These are phyloP conservation scores for Amanita pseudoporphyria DNA, from an alignment of 768 basidiomycete genomes.

Conservation along the genomic window DNA sequence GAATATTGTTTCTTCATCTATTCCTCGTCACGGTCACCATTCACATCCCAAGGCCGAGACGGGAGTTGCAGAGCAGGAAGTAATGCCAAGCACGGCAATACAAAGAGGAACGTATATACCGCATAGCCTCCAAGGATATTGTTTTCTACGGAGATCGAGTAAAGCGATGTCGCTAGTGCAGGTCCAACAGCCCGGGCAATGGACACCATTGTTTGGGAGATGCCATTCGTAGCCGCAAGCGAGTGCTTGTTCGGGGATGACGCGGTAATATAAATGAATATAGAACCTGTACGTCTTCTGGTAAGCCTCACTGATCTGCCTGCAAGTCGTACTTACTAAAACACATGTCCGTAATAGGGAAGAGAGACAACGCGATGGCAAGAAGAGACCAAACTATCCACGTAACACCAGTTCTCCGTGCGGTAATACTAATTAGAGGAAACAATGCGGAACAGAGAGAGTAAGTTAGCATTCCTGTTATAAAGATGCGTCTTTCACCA, in stretches of 20 bases:
- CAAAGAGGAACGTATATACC: constrained; percentile 33
- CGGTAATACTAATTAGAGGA: constrained; percentile 34
- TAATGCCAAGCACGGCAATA: constrained; percentile 25
- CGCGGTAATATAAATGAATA: constrained; percentile 43
- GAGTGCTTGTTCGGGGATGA: constrained; percentile 42
- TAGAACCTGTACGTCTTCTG: constrained; percentile 26
- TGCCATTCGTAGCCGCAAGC: constrained; percentile 49
- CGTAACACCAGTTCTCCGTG: constrained; percentile 22
- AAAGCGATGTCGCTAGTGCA: constrained; percentile 40
- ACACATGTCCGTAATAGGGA: constrained; percentile 30
- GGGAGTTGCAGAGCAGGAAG: constrained; percentile 30
- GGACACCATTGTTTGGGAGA: constrained; percentile 41
- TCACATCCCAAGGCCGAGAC: constrained; percentile 27
- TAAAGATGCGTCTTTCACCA: constrained; percentile 21
- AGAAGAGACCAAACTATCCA: constrained; percentile 29
- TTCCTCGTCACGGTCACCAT: constrained; percentile 1
- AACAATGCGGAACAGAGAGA: constrained; percentile 17
- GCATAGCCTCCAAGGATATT: constrained; percentile 41
- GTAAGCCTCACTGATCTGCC: background rate
- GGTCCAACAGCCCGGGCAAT: constrained; percentile 45
- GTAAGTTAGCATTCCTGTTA: background rate
- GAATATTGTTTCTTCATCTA: background rate
- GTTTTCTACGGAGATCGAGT: constrained; percentile 39
- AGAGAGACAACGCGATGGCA: constrained; percentile 16
- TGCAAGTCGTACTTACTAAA: constrained; percentile 23